phyloP scores from a whole-genome alignment of 2,329 filamentous ascomycete genomes.

The Neofusicoccum ribis region DNA sequence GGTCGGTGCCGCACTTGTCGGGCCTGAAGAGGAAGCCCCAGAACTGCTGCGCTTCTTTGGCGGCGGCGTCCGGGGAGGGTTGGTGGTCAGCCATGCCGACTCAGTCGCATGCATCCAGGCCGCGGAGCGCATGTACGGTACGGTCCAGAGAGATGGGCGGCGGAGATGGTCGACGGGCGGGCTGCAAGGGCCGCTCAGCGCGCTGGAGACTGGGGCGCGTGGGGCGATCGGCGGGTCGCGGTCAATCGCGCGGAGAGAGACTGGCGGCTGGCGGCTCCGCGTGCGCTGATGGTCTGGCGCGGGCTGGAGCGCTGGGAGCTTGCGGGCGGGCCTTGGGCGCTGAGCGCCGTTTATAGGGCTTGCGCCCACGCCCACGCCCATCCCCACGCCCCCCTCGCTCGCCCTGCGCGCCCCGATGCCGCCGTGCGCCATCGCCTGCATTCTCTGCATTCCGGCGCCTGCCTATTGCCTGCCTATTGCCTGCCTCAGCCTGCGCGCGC shows the following conservation, averaged over 20 bases:
- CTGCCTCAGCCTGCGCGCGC: conserved; percentile 6
- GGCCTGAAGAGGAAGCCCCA: conserved; percentile 53
- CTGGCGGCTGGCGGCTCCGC: conserved; percentile 2
- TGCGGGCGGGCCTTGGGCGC: neutral
- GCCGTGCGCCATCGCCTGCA: conserved; percentile 5
- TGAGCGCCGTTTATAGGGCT: conserved; percentile 11
- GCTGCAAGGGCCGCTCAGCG: conserved; percentile 16
- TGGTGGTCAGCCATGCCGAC: conserved; percentile 17
- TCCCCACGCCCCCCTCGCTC: neutral
- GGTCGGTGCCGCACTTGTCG: conserved; percentile 53
- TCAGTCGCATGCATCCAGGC: conserved; percentile 4
- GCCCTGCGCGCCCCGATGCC: neutral
- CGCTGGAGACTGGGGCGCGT: conserved; percentile 8
- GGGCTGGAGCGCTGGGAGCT: neutral
- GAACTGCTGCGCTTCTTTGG: conserved; percentile 48
- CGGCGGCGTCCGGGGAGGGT: conserved; percentile 30
- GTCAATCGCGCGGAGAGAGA: conserved; percentile 14
- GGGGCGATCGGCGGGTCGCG: conserved; percentile 17
- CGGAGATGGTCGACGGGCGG: neutral
- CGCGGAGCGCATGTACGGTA: conserved; percentile 4
- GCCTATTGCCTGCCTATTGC: conserved; percentile 15
- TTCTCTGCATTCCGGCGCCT: conserved; percentile 9
- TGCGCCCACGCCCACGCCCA: neutral
- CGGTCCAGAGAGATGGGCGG: neutral
- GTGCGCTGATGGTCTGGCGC: conserved; percentile 1